These are phyloP conservation scores for Scleromitrula shiraiana DNA, from an alignment of 2,329 filamentous ascomycete species.

Conservation along the genomic window DNA sequence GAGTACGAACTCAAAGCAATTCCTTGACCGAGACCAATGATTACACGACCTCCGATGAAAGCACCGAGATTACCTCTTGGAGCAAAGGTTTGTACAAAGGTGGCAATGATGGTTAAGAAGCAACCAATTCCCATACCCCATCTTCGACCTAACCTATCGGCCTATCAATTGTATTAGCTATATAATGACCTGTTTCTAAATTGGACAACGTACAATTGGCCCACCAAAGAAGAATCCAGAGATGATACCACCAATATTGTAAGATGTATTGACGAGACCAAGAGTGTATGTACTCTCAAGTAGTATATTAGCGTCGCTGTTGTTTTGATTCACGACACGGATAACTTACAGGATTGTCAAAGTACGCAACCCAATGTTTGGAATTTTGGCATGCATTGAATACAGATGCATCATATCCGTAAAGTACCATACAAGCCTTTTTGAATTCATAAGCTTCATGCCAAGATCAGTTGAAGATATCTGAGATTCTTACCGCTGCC, in stretches of 20 bases:
- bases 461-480: no score
- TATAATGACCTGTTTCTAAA: neutral
- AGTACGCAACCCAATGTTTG: constrained; percentile 57
- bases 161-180: constrained; percentile 13
- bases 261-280: constrained; percentile 57
- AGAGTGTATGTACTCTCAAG: constrained; percentile 33
- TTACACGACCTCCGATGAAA: constrained; percentile 60
- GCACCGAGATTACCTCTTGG: constrained; percentile 52
- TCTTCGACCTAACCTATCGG: constrained; percentile 55
- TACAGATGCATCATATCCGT: constrained; percentile 67
- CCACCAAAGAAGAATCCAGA: constrained; percentile 61
- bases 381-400: constrained; percentile 67
- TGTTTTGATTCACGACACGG: no score
- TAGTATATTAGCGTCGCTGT: no score
- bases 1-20: constrained; percentile 48
- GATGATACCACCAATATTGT: constrained; percentile 63
- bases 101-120: constrained; percentile 57
- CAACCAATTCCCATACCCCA: constrained; percentile 59
- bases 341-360: constrained; percentile 35
- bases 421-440: constrained; percentile 72
- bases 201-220: constrained; percentile 31
- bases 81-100: constrained; percentile 60
- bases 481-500: no score
- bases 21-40: constrained; percentile 64
- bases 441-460: no score